These are phyloP conservation scores for Sugiyamaella novakii DNA, from an alignment of 1,139 yeast genomes.

Conservation along the genomic window DNA sequence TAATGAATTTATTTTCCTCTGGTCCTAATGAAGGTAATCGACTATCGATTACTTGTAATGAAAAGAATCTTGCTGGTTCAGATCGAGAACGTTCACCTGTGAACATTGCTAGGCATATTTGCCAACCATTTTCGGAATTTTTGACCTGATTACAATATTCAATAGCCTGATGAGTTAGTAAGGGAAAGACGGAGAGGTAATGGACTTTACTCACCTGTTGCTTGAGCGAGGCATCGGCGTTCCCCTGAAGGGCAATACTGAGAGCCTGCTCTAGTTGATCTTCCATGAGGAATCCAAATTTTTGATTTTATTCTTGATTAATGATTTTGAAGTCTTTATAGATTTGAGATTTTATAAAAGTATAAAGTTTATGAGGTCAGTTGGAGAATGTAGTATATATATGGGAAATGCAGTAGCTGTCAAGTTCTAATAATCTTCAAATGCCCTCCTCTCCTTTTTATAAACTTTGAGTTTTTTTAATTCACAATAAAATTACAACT, in stretches of 20 bases:
- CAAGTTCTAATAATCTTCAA: too few species aligned
- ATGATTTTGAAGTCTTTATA: too few species aligned
- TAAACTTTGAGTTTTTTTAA: too few species aligned
- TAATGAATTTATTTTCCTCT: slow-evolving; percentile 52
- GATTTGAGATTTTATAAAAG: too few species aligned
- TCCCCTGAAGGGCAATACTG: slow-evolving; percentile 78
- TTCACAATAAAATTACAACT: too few species aligned
- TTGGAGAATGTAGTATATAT: too few species aligned
- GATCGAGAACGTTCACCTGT: slow-evolving; percentile 44
- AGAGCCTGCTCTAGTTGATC: slow-evolving; percentile 93
- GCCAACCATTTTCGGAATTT: slow-evolving; percentile 76
- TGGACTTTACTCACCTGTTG: slow-evolving; percentile 52
- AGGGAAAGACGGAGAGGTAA: not conserved
- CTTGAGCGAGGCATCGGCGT: slow-evolving; percentile 68
- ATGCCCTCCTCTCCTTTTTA: too few species aligned
- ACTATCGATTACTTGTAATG: slow-evolving; percentile 78
- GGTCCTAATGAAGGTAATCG: slow-evolving; percentile 53
- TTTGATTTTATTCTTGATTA: too few species aligned
- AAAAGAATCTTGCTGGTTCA: slow-evolving; percentile 60
- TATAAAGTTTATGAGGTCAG: too few species aligned
- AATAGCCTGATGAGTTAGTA: slow-evolving; percentile 54
- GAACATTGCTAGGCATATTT: slow-evolving; percentile 68
- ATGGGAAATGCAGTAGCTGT: too few species aligned
- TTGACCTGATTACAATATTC: slow-evolving; percentile 77
- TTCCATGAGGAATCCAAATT: too few species aligned